These are phyloP conservation scores for Penicillium decumbens DNA, from an alignment of 2,329 filamentous ascomycete genomes.

Conservation along the genomic window DNA sequence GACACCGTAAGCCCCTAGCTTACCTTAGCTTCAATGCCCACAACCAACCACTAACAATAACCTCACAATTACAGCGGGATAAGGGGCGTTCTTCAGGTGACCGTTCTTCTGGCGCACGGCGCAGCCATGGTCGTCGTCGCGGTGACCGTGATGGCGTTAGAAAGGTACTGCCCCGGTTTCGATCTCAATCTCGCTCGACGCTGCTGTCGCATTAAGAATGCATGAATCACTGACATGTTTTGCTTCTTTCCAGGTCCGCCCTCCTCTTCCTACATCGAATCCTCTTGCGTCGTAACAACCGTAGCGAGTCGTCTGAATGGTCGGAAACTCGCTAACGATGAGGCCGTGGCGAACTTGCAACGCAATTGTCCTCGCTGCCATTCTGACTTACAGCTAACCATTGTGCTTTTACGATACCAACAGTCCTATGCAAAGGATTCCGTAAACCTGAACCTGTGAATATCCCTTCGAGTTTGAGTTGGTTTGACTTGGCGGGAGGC, in stretches of 20 bases:
- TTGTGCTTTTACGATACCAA: constrained; percentile 34
- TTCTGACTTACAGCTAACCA: constrained; percentile 44
- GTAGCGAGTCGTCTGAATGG: constrained; percentile 24
- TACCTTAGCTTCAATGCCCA: constrained; percentile 1
- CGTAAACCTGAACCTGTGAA: constrained; percentile 46
- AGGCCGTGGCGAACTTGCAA: constrained; percentile 27
- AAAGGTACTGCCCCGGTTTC: constrained; percentile 60
- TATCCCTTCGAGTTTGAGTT: constrained; percentile 2
- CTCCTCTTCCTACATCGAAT: constrained; percentile 38
- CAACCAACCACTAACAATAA: constrained; percentile 16
- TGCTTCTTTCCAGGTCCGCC: constrained; percentile 38
- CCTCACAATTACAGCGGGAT: constrained; percentile 15
- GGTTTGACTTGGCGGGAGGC: not conserved
- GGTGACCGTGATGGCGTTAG: constrained; percentile 83
- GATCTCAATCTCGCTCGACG: not conserved
- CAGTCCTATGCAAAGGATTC: constrained; percentile 45
- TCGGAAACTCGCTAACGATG: constrained; percentile 24
- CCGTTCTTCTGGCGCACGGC: constrained; percentile 30
- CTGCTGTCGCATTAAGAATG: constrained; percentile 5
- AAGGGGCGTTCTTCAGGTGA: constrained; percentile 22
- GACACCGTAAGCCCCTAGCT: constrained; percentile 48
- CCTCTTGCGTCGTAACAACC: constrained; percentile 36
- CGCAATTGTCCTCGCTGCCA: constrained; percentile 33
- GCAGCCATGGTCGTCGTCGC: constrained; percentile 55
- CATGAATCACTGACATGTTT: constrained; percentile 10